These are phyloP conservation scores for Aspergillus sclerotialis DNA, from an alignment of 2,329 filamentous ascomycete species.

Conservation along the genomic window DNA sequence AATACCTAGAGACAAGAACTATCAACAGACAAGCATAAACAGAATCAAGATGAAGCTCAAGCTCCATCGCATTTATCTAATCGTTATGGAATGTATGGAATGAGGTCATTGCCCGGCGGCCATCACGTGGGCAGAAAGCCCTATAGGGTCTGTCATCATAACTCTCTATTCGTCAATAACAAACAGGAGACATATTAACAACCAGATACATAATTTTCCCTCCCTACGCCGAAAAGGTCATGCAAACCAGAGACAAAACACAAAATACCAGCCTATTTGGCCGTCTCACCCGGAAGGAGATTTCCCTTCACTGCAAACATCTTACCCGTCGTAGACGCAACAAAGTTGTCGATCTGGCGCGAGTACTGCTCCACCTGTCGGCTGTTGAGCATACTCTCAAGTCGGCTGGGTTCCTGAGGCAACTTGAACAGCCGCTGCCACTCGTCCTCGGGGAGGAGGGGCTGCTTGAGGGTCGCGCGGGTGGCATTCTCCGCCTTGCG, in stretches of 20 bases:
- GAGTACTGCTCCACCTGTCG: conserved; percentile 97
- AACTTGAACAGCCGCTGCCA: conserved; percentile 98
- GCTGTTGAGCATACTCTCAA: conserved; percentile 91
- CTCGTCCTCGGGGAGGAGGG: conserved; percentile 87
- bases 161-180: conserved; percentile 23
- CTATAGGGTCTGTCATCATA: conserved; percentile 10
- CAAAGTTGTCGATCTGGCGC: conserved; percentile 93
- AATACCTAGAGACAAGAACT: neutral
- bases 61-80: conserved; percentile 8
- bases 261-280: conserved; percentile 24
- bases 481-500: conserved; percentile 91
- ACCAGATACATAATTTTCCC: conserved; percentile 34
- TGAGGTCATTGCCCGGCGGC: conserved; percentile 3
- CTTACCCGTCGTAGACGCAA: conserved; percentile 84
- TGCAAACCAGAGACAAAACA: conserved; percentile 29
- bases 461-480: conserved; percentile 77
- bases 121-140: conserved; percentile 6
- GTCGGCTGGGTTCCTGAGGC: conserved; percentile 82
- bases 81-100: conserved; percentile 5
- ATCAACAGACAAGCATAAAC: conserved; percentile 4
- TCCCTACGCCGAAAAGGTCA: conserved; percentile 39
- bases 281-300: conserved; percentile 50
- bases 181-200: conserved; percentile 33
- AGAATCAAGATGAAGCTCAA: conserved; percentile 1
- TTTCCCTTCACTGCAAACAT: conserved; percentile 91